Base-by-base conservation (phyloP, 805 yeast species). In the Suhomyces sp. region DNA sequence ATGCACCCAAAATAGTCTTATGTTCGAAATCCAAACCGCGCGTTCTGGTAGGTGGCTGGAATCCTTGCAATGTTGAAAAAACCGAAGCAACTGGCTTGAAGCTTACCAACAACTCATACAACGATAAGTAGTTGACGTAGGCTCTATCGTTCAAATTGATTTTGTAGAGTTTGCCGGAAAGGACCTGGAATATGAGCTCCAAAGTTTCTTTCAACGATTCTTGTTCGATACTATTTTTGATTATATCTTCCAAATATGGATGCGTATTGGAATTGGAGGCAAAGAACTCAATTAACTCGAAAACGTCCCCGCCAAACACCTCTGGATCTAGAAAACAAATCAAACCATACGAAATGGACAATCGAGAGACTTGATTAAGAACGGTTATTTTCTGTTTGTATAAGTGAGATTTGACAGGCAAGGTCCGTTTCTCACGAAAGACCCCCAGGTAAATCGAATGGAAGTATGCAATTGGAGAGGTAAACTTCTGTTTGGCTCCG, bases 1-100 rank as follows among this genome's bases (percentile, higher is more conserved):
- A 74, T 6, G 96, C 87, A 2, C 97, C 98, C 51, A 93, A 70
- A 15, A 89, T 68, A 0, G 96, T 82, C 23, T 76, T 73, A 13
- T 72, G 71, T 62, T 88, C 96, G 61, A 80, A 80, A 46, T 79
- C 77, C 15, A 78, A 68, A 1, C 87, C 82, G 9, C 79, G 70
- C 4, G 59, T 50, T 12, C 67, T 57, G 48, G 74, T 69, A 6
- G 76, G 75, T 1, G 77, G 72, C 7, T 81, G 75, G 63, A 87
- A 86, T 1, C 78, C 77, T 47, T 83, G 81, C 41, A 85, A 71
- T 57, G 81, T 72, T 1, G 90, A 77, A 56, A 90, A 78, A 1
- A 76, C 64, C 0, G 82, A 71, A 1, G 94, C 88, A 19, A 88
- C 85, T 1, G 75, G 68, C 62, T 87, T 89, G 57, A 81, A 78